Conservation (phyloP, 805 yeast species). For the Pichia scutulata region DNA sequence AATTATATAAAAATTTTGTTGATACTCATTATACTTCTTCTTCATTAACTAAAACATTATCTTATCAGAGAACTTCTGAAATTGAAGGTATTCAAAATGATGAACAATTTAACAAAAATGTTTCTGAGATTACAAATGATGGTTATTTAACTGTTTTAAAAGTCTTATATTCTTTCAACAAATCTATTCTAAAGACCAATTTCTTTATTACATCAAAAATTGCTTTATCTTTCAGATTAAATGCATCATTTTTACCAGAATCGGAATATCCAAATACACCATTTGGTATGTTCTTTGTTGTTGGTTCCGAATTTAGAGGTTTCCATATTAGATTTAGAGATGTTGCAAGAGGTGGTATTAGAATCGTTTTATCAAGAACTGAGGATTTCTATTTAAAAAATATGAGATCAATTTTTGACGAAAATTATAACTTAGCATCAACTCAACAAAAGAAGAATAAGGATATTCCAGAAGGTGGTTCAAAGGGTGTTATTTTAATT, state of each 20-base stretch:
- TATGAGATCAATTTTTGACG: slow-evolving; percentile 86
- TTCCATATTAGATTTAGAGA: slow-evolving; percentile 96
- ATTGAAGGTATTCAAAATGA: slow-evolving; percentile 68
- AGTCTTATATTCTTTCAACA: slow-evolving; percentile 72
- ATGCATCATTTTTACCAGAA: slow-evolving; percentile 77
- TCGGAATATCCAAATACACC: slow-evolving; percentile 90
- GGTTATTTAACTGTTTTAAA: slow-evolving; percentile 70
- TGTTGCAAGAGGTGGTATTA: slow-evolving; percentile 96
- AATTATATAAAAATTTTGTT: slow-evolving; percentile 85
- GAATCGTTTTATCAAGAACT: slow-evolving; percentile 85
- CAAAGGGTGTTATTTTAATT: slow-evolving; percentile 90
- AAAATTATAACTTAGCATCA: slow-evolving; percentile 89
- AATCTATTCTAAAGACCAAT: slow-evolving; percentile 84
- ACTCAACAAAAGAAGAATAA: slow-evolving; percentile 96
- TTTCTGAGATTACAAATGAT: slow-evolving; percentile 72
- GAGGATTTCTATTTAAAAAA: slow-evolving; percentile 79
- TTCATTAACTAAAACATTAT: slow-evolving; percentile 66
- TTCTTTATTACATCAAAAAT: slow-evolving; percentile 91
- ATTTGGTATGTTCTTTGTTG: slow-evolving; percentile 90
- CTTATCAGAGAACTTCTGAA: slow-evolving; percentile 79
- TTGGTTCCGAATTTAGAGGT: slow-evolving; percentile 94
- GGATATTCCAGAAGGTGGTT: slow-evolving; percentile 98
- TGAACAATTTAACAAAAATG: slow-evolving; percentile 61
- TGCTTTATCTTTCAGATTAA: slow-evolving; percentile 86
- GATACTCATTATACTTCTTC: slow-evolving; percentile 77